Evolutionary conservation across 192 early-diverging fungal genomes (phyloP), one percentile per base, ranked within the genome.

Genomic region (Diversispora eburnea): DNA sequence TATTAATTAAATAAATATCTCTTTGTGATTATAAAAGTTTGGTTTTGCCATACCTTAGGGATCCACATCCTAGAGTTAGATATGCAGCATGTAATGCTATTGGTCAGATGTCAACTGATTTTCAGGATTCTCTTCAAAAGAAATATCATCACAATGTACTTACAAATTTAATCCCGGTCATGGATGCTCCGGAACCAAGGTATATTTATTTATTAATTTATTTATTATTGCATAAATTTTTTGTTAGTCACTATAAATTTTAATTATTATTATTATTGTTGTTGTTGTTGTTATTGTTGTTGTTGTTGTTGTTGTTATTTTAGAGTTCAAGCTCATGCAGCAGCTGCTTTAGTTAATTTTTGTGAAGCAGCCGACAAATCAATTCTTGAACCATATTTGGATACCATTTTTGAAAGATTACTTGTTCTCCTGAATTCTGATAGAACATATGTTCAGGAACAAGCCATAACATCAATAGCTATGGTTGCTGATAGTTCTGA

Each of bases 91-190:
- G 95, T 83, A 97, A 97, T 81, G 91, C 93, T 70, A 81, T 98
- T 19, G 98, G 98, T 13, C 98, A 99, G 82, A 93, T 99, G 92
- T 91, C 92, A 60, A 98, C 93, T 0, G 98, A 99, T 83, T 99
- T 99, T 81, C 88, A 95, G 67, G 87, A 88, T 39, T 74, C 73
- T 19, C 76, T 95, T 48, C 93, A 93, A 79, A 88, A 87, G 79
- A 84, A 91, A 78, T 89, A 85, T 81, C 88, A 93, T 74, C 80
- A 87, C 39, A 64, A 81, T n/a, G 85, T 94, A 4, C 83, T 98
- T 47, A 81, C 86, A 39, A 82, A 86, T 63, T 85, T 99, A 52
- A 89, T 99, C 42, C 91, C 95, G 3, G 85, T 91, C 61, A 93
- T 99, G 93, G 92, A 91, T 66, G 93, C 72, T 45, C 72, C 72